These are phyloP conservation scores for Alternaria longipes DNA, from an alignment of 2,329 filamentous ascomycete species.

Conservation along the genomic window DNA sequence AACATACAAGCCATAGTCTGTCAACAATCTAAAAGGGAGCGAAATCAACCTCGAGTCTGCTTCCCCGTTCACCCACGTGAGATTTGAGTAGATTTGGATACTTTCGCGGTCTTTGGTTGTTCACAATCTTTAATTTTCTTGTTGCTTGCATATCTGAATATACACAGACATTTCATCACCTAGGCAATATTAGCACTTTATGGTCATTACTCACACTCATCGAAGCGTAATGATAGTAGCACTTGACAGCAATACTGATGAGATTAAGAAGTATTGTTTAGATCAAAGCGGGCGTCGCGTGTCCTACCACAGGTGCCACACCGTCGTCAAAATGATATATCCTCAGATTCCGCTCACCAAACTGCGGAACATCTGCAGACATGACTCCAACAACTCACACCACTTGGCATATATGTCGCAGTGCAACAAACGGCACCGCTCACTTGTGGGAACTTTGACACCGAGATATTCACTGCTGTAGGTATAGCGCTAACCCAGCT, in stretches of 20 bases:
- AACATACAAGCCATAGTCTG: too few species aligned
- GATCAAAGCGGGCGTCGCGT: neutral
- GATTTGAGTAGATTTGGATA: too few species aligned
- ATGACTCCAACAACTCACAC: neutral
- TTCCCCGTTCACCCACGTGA: too few species aligned
- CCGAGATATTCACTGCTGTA: slow-evolving; percentile 4
- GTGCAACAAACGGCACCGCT: slow-evolving; percentile 6
- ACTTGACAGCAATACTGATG: neutral
- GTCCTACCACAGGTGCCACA: neutral
- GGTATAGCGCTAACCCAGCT: neutral
- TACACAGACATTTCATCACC: neutral
- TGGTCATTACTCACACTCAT: neutral
- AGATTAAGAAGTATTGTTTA: neutral
- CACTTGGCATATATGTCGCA: neutral
- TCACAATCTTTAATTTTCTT: neutral
- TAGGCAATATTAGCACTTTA: accelerated
- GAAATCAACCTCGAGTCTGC: too few species aligned
- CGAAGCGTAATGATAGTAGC: neutral
- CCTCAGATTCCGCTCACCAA: neutral
- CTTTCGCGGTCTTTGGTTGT: neutral
- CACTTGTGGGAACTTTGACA: neutral
- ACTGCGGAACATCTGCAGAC: neutral
- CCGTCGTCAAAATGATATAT: neutral
- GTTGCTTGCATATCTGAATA: neutral
- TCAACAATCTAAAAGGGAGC: too few species aligned